Evolutionary conservation across 345 rosid species (phyloP).

Genomic region (Tarenaya hassleriana): DNA sequence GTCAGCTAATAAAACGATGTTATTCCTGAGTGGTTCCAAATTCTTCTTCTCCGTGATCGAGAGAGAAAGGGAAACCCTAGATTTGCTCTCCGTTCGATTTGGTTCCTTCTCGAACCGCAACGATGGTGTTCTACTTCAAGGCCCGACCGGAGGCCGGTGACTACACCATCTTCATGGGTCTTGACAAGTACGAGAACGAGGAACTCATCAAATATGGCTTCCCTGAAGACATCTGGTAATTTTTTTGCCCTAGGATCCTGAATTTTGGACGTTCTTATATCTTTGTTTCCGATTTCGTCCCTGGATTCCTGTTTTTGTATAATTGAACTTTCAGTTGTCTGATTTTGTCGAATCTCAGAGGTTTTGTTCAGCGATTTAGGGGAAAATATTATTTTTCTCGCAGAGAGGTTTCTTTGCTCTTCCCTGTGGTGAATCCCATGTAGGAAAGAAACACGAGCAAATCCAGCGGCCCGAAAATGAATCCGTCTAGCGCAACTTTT

Average conservation of each 20-base stretch:
- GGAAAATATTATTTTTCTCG: background rate
- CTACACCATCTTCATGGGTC: constrained; percentile 97
- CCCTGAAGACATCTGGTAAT: constrained; percentile 93
- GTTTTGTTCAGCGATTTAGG: background rate
- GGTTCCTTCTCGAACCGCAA: constrained; percentile 24
- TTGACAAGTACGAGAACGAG: constrained; percentile 98
- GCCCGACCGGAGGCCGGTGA: constrained; percentile 94
- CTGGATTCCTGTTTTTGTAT: constrained; percentile 3
- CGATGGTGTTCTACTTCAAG: constrained; percentile 93
- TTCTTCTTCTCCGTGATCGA: too few relatives aligned
- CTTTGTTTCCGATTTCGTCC: background rate
- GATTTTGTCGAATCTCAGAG: constrained; percentile 8
- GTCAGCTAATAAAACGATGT: constrained; percentile 7
- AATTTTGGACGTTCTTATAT: background rate
- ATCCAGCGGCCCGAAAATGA: constrained; percentile 37
- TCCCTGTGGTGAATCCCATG: constrained; percentile 38
- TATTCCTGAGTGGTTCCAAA: too few relatives aligned
- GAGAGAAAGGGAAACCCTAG: too few relatives aligned
- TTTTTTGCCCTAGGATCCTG: background rate
- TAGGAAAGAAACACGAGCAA: constrained; percentile 32
- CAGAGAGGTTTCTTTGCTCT: constrained; percentile 23
- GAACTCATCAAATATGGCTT: constrained; percentile 97
- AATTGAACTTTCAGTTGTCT: background rate
- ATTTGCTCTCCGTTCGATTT: constrained; percentile 27
- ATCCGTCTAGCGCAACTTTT: constrained; percentile 31